phyloP scores from a whole-genome alignment of 129 eudicot genomes.

The Lactuca sativa region DNA sequence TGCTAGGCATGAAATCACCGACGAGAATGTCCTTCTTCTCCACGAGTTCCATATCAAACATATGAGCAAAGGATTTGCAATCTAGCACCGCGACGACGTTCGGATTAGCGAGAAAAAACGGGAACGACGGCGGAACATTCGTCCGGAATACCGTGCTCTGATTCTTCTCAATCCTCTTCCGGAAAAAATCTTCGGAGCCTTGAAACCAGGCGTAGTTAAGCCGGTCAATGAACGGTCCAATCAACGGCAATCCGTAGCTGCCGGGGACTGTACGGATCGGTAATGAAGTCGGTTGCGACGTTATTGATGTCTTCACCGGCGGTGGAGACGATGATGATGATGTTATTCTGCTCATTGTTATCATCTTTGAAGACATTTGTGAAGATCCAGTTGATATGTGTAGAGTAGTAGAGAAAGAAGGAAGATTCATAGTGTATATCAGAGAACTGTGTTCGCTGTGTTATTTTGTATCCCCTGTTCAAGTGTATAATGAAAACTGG shows the following conservation, averaged over 20 bases:
- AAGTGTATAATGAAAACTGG: neutral
- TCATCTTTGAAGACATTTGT: neutral
- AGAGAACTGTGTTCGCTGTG: neutral
- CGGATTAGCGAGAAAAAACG: slow-evolving; percentile 46
- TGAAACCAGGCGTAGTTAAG: slow-evolving; percentile 49
- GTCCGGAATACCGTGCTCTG: slow-evolving; percentile 63
- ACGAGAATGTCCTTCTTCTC: slow-evolving; percentile 56
- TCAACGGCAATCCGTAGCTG: slow-evolving; percentile 46
- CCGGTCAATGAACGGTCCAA: slow-evolving; percentile 58
- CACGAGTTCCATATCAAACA: slow-evolving; percentile 58
- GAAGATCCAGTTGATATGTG: slow-evolving; percentile 2
- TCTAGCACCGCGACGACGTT: slow-evolving; percentile 61
- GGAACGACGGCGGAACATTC: slow-evolving; percentile 72
- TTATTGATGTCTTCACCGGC: slow-evolving; percentile 17
- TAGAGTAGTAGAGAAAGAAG: slow-evolving; percentile 6
- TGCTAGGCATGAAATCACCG: slow-evolving; percentile 66
- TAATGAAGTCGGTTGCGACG: slow-evolving; percentile 21
- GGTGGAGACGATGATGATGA: slow-evolving; percentile 25
- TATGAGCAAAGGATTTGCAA: slow-evolving; percentile 42
- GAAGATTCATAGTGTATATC: neutral
- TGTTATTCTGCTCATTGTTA: neutral
- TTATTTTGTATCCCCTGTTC: neutral
- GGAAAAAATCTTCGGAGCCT: slow-evolving; percentile 49
- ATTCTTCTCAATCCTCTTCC: slow-evolving; percentile 40
- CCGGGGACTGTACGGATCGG: slow-evolving; percentile 62